A percentile compares a stretch with the other conserved stretches of the same genome.
Evolutionary conservation across 305 asterid genomes (phyloP).

Genomic region (Solanum aculeatissimum): DNA sequence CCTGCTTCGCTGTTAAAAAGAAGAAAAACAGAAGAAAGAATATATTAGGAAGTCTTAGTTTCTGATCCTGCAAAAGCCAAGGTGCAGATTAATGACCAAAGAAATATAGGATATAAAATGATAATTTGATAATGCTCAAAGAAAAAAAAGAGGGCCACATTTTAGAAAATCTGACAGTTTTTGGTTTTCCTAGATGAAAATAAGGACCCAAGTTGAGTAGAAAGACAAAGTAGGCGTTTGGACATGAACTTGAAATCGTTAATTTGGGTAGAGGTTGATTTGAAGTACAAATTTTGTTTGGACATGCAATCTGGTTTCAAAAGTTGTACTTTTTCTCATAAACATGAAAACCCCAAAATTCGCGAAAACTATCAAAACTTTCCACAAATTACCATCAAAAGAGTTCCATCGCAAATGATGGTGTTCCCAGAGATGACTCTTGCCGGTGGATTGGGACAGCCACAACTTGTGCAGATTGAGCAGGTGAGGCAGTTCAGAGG

Average conservation of each 20-base stretch:
- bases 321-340: neutral
- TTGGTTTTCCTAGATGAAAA: neutral
- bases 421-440: neutral
- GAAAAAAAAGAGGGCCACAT: neutral
- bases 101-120: neutral
- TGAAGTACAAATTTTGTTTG: neutral
- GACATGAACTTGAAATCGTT: neutral
- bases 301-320: neutral
- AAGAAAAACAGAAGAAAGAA: neutral
- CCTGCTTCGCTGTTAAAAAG: conserved; percentile 52
- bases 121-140: neutral
- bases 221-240: neutral
- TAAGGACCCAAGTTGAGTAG: neutral
- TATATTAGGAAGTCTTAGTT: neutral
- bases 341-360: neutral
- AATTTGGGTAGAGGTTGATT: neutral
- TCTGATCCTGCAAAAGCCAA: neutral
- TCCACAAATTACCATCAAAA: neutral
- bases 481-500: neutral
- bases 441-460: neutral
- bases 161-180: neutral
- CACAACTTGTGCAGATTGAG: neutral
- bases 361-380: neutral
- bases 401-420: neutral
- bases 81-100: neutral